Evolutionary conservation across 177 flowering plant species (phyloP).

Genomic region (Vitis hybrid): DNA sequence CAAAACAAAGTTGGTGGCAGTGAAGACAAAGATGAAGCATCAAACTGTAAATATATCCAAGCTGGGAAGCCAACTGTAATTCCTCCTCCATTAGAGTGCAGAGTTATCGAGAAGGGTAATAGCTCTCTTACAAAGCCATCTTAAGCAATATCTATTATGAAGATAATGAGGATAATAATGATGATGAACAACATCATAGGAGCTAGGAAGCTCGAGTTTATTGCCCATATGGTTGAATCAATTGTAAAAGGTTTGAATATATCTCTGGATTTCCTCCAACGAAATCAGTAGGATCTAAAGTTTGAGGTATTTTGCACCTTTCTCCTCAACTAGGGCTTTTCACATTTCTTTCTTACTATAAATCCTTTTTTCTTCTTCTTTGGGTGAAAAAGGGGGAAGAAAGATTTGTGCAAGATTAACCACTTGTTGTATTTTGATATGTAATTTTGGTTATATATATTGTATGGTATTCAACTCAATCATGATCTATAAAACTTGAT

Average conservation of each 20-base stretch:
- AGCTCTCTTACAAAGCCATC: conserved; percentile 20
- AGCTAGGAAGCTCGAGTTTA: neutral
- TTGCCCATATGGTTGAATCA: no score
- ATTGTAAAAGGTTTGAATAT: neutral
- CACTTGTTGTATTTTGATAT: neutral
- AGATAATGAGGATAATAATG: conserved; percentile 1
- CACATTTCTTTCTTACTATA: neutral
- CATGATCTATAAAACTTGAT: neutral
- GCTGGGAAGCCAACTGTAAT: conserved; percentile 6
- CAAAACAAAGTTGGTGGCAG: conserved; percentile 15
- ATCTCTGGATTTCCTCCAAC: neutral
- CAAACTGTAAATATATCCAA: conserved; percentile 3
- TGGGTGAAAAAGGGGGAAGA: neutral
- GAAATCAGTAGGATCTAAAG: neutral
- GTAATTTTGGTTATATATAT: neutral
- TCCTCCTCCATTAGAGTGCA: conserved; percentile 16
- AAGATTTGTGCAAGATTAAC: neutral
- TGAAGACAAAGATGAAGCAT: conserved; percentile 15
- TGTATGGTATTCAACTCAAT: no score
- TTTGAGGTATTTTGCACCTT: neutral
- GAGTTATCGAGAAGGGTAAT: conserved; percentile 16
- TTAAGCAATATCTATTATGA: conserved; percentile 3
- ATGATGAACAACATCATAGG: conserved; percentile 1
- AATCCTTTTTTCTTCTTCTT: neutral
- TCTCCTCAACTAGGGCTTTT: neutral